A percentile compares a stretch with the other conserved stretches of the same genome.
phyloP scores from a whole-genome alignment of 768 basidiomycete species.

The Boletus rufocinnamomeus region DNA sequence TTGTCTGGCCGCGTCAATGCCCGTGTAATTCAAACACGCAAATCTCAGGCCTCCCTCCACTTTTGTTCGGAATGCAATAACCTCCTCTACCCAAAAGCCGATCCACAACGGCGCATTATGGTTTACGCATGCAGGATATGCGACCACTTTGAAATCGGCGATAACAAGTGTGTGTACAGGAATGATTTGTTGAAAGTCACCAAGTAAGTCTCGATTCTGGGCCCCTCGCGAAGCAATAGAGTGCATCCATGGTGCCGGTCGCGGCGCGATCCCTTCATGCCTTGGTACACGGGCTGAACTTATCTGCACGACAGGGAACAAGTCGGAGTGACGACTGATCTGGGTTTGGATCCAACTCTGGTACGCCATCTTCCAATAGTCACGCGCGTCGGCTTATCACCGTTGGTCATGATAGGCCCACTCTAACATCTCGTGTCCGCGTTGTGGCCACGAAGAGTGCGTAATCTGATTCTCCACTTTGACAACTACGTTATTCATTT shows the following conservation, averaged over 20 bases:
- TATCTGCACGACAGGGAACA: conserved; percentile 66
- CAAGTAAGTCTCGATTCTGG: conserved; percentile 56
- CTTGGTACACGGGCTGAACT: conserved; percentile 1
- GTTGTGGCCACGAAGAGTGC: conserved; percentile 81
- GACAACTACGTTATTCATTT: conserved; percentile 2
- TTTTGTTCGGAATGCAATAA: conserved; percentile 97
- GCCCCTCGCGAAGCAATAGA: neutral
- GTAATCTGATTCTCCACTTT: conserved; percentile 30
- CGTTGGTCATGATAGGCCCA: conserved; percentile 58
- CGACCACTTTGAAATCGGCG: conserved; percentile 77
- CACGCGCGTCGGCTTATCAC: neutral
- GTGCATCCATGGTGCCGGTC: conserved; percentile 8
- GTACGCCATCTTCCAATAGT: conserved; percentile 40
- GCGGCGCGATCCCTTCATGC: conserved; percentile 9
- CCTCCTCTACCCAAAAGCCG: conserved; percentile 90
- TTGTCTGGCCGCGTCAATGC: neutral
- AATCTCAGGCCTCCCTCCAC: conserved; percentile 70
- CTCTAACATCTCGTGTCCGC: conserved; percentile 79
- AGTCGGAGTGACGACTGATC: conserved; percentile 85
- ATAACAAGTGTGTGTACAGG: conserved; percentile 88
- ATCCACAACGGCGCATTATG: conserved; percentile 80
- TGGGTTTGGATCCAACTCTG: conserved; percentile 88
- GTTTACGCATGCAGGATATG: conserved; percentile 93
- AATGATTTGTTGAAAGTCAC: conserved; percentile 94
- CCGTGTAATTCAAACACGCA: neutral